Percentiles rank a stretch among this genome's conserved stretches.
These are phyloP conservation scores for Capronia americana DNA, from an alignment of 2,329 filamentous ascomycete genomes.

Conservation along the genomic window DNA sequence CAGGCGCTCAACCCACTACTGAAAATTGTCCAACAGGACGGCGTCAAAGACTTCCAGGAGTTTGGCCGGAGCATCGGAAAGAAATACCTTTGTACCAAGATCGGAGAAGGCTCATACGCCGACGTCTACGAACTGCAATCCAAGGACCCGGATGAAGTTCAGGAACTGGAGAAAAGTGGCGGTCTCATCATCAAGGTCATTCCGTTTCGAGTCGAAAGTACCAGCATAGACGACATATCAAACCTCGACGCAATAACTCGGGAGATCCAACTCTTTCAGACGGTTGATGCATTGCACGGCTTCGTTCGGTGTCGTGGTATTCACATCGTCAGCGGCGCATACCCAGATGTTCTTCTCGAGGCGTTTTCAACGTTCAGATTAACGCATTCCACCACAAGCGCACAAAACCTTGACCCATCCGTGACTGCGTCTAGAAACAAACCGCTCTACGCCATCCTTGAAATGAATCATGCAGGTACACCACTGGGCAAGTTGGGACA, in stretches of 20 bases:
- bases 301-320: constrained; percentile 68
- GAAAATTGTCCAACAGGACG: constrained; percentile 29
- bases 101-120: constrained; percentile 70
- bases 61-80: constrained; percentile 36
- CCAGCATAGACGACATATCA: constrained; percentile 24
- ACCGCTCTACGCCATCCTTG: constrained; percentile 68
- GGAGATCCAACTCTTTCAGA: constrained; percentile 61
- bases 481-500: constrained; percentile 56
- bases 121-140: constrained; percentile 66
- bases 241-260: constrained; percentile 57
- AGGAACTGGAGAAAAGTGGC: constrained; percentile 45
- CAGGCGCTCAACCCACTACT: constrained; percentile 29
- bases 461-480: constrained; percentile 70
- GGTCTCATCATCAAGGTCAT: constrained; percentile 58
- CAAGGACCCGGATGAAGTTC: constrained; percentile 43
- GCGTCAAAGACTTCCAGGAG: constrained; percentile 34
- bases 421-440: constrained; percentile 46
- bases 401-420: background rate
- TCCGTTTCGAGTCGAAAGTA: constrained; percentile 45
- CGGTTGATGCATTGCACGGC: constrained; percentile 65
- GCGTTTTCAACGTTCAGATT: constrained; percentile 51
- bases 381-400: constrained; percentile 51
- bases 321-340: constrained; percentile 63
- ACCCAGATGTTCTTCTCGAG: constrained; percentile 58
- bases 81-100: constrained; percentile 61